phyloP scores from a whole-genome alignment of 805 yeast genomes.

The Scheffersomyces stipitis region DNA sequence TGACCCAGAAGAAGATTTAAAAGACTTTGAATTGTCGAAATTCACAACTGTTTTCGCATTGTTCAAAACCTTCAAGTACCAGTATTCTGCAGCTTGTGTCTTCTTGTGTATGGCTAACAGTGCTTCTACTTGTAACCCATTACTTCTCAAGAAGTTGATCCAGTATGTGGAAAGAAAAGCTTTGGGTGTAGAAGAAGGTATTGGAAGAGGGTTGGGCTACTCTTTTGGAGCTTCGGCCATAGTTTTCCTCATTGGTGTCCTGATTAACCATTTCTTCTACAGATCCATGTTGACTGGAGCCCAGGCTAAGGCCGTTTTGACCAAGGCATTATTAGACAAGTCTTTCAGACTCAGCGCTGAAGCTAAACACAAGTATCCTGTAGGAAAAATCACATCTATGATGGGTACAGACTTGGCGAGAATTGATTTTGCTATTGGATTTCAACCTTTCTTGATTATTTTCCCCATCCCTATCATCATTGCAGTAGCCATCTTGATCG shows the following conservation, averaged over 20 bases:
- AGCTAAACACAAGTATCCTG: constrained; percentile 20
- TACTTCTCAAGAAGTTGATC: constrained; percentile 38
- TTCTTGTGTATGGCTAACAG: constrained; percentile 24
- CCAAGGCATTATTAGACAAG: constrained; percentile 23
- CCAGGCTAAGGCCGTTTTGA: constrained; percentile 24
- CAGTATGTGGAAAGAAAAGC: constrained; percentile 30
- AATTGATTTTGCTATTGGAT: constrained; percentile 27
- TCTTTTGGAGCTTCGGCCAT: constrained; percentile 37
- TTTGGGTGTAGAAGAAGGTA: constrained; percentile 19
- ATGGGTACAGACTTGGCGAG: constrained; percentile 29
- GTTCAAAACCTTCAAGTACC: constrained; percentile 29
- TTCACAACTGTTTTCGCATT: constrained; percentile 16
- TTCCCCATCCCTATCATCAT: constrained; percentile 25
- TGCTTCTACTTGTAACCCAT: constrained; percentile 31
- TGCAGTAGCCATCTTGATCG: constrained; percentile 22
- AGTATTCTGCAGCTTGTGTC: constrained; percentile 21
- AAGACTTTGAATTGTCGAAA: constrained; percentile 30
- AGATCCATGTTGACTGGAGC: constrained; percentile 27
- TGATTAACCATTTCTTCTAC: constrained; percentile 24
- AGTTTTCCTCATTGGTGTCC: constrained; percentile 21
- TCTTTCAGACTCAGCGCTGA: constrained; percentile 19
- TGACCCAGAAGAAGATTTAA: constrained; percentile 23
- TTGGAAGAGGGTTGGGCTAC: constrained; percentile 37
- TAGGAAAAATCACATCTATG: constrained; percentile 25
- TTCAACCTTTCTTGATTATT: constrained; percentile 22